These are phyloP conservation scores for Mucor lusitanicus DNA, from an alignment of 371 early-diverging fungal species.

Conservation along the genomic window DNA sequence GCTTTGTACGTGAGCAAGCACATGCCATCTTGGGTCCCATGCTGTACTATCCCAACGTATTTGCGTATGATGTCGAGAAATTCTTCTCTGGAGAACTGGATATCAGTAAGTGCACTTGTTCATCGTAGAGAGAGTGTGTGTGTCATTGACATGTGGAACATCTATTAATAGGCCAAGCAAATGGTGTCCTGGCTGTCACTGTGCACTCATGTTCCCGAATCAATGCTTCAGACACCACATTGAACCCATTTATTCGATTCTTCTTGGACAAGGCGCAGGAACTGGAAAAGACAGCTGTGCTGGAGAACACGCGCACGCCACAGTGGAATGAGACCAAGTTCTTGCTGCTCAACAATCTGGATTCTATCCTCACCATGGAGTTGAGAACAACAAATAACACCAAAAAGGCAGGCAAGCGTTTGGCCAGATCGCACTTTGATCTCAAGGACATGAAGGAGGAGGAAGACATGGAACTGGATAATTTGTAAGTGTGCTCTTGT, in stretches of 20 bases:
- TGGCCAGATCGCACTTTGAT: conserved; percentile 52
- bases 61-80: conserved; percentile 80
- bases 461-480: conserved; percentile 23
- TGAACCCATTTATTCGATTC: conserved; percentile 83
- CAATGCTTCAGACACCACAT: conserved; percentile 71
- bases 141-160: conserved; percentile 22
- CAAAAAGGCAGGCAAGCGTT: conserved; percentile 31
- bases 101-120: conserved; percentile 30
- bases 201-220: conserved; percentile 77
- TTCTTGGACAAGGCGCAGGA: conserved; percentile 73
- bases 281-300: conserved; percentile 61
- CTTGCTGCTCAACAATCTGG: conserved; percentile 56
- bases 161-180: conserved; percentile 49
- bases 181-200: conserved; percentile 85
- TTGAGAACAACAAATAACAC: conserved; percentile 26
- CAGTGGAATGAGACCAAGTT: conserved; percentile 64
- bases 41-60: conserved; percentile 87
- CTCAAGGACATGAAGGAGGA: conserved; percentile 49
- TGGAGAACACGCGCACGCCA: conserved; percentile 59
- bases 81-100: conserved; percentile 73
- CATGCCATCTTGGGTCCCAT: conserved; percentile 75
- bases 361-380: conserved; percentile 50
- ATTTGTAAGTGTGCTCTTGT: conserved; percentile 1
- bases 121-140: background rate
- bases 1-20: conserved; percentile 81